A percentile compares a stretch with the other conserved stretches of the same genome.
phyloP scores from a whole-genome alignment of 164 flowering plant genomes.

The Vitis amurensis region DNA sequence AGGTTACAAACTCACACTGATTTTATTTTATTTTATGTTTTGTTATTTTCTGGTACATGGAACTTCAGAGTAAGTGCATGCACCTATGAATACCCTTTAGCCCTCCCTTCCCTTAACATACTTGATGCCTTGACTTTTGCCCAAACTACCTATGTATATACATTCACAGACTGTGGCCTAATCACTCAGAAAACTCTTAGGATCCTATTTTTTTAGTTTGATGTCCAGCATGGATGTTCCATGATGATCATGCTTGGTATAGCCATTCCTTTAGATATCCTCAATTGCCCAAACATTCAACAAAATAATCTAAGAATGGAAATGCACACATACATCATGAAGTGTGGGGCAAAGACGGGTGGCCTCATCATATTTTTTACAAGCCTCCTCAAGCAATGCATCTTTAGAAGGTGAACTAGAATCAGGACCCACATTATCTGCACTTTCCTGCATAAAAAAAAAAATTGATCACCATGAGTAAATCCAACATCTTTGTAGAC shows the following conservation, averaged over 20 bases:
- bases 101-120: no score
- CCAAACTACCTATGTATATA: not conserved
- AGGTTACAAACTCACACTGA: no score
- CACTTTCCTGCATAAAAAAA: conserved; percentile 84
- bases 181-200: not conserved
- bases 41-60: no score
- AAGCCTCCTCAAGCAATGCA: conserved; percentile 97
- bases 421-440: conserved; percentile 90
- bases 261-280: not conserved
- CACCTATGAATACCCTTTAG: no score
- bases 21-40: no score
- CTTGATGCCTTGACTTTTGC: no score
- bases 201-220: not conserved
- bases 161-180: conserved; percentile 1
- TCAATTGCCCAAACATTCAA: not conserved
- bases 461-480: no score
- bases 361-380: conserved; percentile 95
- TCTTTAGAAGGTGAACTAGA: conserved; percentile 92
- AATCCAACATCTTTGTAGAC: no score
- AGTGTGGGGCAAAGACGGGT: conserved; percentile 90
- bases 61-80: no score
- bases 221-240: not conserved
- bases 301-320: not conserved
- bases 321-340: conserved; percentile 74
- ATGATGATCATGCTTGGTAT: not conserved